These are phyloP conservation scores for Botrytis paeoniae DNA, from an alignment of 2,329 filamentous ascomycete species.

Conservation along the genomic window DNA sequence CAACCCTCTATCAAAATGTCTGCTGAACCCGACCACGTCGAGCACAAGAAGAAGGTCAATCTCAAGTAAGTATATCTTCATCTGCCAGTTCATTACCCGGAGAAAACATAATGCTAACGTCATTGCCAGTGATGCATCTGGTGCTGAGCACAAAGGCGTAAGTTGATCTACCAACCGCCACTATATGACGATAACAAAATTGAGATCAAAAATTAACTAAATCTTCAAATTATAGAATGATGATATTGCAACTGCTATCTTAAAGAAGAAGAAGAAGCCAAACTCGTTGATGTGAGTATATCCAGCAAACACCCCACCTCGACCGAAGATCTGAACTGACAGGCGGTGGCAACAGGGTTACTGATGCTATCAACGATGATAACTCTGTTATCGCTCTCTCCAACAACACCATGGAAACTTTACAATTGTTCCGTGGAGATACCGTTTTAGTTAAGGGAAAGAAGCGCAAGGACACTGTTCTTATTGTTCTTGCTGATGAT, in stretches of 20 bases:
- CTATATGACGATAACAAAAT: constrained; percentile 30
- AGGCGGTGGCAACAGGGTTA: constrained; percentile 64
- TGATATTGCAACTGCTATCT: constrained; percentile 90
- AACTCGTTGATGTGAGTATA: constrained; percentile 88
- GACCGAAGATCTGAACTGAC: constrained; percentile 37
- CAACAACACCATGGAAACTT: constrained; percentile 97
- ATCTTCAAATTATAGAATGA: constrained; percentile 60
- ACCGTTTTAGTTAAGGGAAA: constrained; percentile 98
- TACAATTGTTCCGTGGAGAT: constrained; percentile 97
- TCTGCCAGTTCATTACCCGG: constrained; percentile 8
- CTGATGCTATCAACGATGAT: constrained; percentile 98
- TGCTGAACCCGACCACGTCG: constrained; percentile 58
- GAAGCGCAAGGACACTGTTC: constrained; percentile 98
- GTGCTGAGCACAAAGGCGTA: constrained; percentile 82
- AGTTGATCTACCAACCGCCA: constrained; percentile 37
- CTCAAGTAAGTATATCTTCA: constrained; percentile 59
- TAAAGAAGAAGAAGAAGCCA: constrained; percentile 99
- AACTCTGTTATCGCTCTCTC: constrained; percentile 99
- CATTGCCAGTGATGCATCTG: constrained; percentile 73
- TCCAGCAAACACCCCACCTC: constrained; percentile 21
- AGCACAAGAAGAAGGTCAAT: constrained; percentile 81
- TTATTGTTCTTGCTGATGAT: constrained; percentile 96
- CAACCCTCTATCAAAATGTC: constrained; percentile 62
- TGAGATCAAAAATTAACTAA: constrained; percentile 40
- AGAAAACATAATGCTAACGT: constrained; percentile 41